phyloP scores from a whole-genome alignment of 495 filamentous ascomycete genomes.

The Talaromyces liani region DNA sequence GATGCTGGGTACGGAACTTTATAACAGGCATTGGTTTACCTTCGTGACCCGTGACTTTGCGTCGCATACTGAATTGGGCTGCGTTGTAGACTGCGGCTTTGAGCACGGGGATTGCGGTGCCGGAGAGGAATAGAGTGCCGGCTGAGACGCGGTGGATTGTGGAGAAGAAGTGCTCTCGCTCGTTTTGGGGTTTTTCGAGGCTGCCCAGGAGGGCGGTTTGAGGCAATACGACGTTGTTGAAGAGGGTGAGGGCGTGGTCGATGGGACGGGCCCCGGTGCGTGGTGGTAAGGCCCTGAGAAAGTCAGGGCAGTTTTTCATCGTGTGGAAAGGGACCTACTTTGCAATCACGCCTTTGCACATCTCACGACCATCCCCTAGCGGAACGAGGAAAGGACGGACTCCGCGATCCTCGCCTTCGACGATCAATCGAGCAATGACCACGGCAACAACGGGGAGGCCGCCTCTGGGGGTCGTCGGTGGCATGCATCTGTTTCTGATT shows the following conservation, averaged over 20 bases:
- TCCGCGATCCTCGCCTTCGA: conserved; percentile 18
- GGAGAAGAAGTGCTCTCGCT: conserved; percentile 19
- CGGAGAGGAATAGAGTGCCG: conserved; percentile 21
- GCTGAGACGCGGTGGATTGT: conserved; percentile 20
- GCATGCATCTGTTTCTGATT: conserved; percentile 21
- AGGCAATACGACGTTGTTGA: conserved; percentile 21
- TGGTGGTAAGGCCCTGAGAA: conserved; percentile 14
- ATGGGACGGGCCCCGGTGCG: conserved; percentile 18
- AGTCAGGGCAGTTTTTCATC: neutral
- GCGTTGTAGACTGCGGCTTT: conserved; percentile 17
- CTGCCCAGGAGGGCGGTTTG: conserved; percentile 19
- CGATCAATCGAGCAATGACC: conserved; percentile 23
- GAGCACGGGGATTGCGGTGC: conserved; percentile 19
- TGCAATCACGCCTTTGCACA: conserved; percentile 16
- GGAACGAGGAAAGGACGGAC: conserved; percentile 23
- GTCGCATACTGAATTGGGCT: conserved; percentile 23
- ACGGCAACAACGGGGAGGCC: conserved; percentile 20
- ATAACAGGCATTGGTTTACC: conserved; percentile 20
- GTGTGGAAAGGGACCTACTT: neutral
- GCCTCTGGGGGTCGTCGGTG: conserved; percentile 19
- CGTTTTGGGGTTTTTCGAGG: conserved; percentile 9
- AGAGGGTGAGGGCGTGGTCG: conserved; percentile 26
- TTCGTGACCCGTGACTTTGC: conserved; percentile 15
- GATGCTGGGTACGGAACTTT: conserved; percentile 26
- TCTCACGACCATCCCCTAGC: conserved; percentile 17